Percentiles rank a stretch among this genome's conserved stretches.
These are phyloP conservation scores for Russula virescens DNA, from an alignment of 768 basidiomycete genomes.

Conservation along the genomic window DNA sequence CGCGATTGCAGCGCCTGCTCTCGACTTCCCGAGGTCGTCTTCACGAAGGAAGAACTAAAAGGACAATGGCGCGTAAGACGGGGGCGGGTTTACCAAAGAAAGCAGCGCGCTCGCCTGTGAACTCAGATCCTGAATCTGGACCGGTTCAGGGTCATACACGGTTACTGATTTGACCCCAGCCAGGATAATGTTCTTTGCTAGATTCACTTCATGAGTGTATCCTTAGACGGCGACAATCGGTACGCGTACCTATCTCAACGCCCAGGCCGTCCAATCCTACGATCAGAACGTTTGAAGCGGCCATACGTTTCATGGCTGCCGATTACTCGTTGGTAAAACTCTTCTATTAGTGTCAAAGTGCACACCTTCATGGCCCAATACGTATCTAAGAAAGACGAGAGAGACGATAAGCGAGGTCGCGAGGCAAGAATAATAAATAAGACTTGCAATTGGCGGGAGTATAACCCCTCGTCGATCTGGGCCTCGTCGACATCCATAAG, in stretches of 20 bases:
- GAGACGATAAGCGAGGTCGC: slow-evolving; percentile 20
- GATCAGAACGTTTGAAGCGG: slow-evolving; percentile 88
- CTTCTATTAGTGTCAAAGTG: neutral
- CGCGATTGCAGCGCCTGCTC: slow-evolving; percentile 81
- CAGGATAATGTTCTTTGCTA: slow-evolving; percentile 91
- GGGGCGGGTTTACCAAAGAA: neutral
- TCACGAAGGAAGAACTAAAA: slow-evolving; percentile 87
- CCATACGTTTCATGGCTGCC: slow-evolving; percentile 99
- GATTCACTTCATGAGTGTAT: slow-evolving; percentile 7
- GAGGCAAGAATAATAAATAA: slow-evolving; percentile 9
- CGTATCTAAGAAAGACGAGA: slow-evolving; percentile 54
- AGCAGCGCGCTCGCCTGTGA: slow-evolving; percentile 61
- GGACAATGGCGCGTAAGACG: neutral
- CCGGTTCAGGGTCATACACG: slow-evolving; percentile 87
- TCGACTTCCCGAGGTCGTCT: slow-evolving; percentile 80
- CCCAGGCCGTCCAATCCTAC: slow-evolving; percentile 90
- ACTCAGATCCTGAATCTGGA: slow-evolving; percentile 83
- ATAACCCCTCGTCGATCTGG: slow-evolving; percentile 87
- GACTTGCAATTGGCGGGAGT: slow-evolving; percentile 87
- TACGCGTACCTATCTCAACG: slow-evolving; percentile 77
- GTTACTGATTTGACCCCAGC: slow-evolving; percentile 98
- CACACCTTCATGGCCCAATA: slow-evolving; percentile 92
- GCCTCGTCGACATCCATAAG: slow-evolving; percentile 85
- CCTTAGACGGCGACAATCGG: neutral
- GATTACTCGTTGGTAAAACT: neutral